A percentile compares a stretch with the other conserved stretches of the same genome.
These are phyloP conservation scores for Rhodotorula sp. DNA, from an alignment of 1,284 basidiomycete species.

Conservation along the genomic window DNA sequence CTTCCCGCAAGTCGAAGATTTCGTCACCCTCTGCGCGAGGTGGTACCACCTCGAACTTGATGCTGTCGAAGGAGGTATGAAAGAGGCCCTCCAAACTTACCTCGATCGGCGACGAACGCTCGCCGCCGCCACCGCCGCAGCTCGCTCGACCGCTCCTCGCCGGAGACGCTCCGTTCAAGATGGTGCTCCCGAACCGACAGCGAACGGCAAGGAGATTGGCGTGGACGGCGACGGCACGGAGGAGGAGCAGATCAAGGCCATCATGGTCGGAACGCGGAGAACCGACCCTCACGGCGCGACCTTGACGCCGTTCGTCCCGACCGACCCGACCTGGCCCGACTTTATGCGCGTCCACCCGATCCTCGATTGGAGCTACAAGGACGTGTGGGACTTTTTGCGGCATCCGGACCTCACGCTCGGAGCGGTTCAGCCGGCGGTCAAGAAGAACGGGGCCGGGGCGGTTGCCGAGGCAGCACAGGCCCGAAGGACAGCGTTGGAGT, in stretches of 20 bases:
- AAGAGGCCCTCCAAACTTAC: conserved; percentile 72
- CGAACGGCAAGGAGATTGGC: conserved; percentile 46
- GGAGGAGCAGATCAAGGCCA: conserved; percentile 60
- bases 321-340: conserved; percentile 81
- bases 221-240: conserved; percentile 12
- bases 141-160: not conserved
- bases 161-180: not conserved
- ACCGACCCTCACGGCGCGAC: conserved; percentile 82
- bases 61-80: conserved; percentile 76
- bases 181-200: conserved; percentile 37
- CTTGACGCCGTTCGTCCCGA: conserved; percentile 69
- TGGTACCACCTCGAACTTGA: conserved; percentile 79
- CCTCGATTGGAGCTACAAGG: conserved; percentile 85
- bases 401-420: conserved; percentile 62
- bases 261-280: conserved; percentile 82
- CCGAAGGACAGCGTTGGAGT: conserved; percentile 51
- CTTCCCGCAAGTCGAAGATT: conserved; percentile 77
- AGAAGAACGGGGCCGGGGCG: not conserved
- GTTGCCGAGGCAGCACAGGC: not conserved
- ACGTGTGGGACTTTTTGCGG: conserved; percentile 86
- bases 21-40: conserved; percentile 65
- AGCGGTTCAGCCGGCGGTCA: not conserved
- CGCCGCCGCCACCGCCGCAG: no score
- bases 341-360: conserved; percentile 94
- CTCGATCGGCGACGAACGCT: conserved; percentile 54